phyloP scores from a whole-genome alignment of 1,139 yeast genomes.

The Magnusiomyces suaveolens region DNA sequence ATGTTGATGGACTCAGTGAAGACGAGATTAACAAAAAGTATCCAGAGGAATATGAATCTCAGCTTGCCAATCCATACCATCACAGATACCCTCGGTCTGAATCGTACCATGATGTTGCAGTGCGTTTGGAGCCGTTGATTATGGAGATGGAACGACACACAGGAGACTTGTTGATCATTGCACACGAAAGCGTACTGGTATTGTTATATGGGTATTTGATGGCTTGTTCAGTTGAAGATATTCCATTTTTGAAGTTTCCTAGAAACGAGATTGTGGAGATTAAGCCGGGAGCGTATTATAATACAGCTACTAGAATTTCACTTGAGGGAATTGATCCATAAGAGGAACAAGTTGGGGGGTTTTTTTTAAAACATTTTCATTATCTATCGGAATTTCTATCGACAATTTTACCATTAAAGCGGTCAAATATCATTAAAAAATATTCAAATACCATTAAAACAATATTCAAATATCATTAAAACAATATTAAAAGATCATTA shows the following conservation, averaged over 20 bases:
- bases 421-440: no score
- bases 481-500: no score
- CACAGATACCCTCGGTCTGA: slow-evolving; percentile 88
- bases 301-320: slow-evolving; percentile 50
- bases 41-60: slow-evolving; percentile 64
- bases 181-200: slow-evolving; percentile 82
- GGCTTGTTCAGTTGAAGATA: slow-evolving; percentile 83
- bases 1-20: slow-evolving; percentile 56
- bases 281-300: slow-evolving; percentile 78
- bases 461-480: no score
- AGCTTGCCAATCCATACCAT: slow-evolving; percentile 74
- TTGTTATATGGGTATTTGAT: slow-evolving; percentile 89
- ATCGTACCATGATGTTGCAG: slow-evolving; percentile 90
- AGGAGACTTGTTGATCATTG: slow-evolving; percentile 80
- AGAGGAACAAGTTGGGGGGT: not conserved
- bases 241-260: slow-evolving; percentile 69
- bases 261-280: slow-evolving; percentile 79
- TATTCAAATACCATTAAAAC: no score
- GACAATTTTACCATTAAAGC: no score
- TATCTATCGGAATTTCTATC: no score
- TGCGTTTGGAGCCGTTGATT: slow-evolving; percentile 84
- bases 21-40: slow-evolving; percentile 49
- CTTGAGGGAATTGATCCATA: slow-evolving; percentile 28
- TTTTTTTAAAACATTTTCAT: no score
- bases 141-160: slow-evolving; percentile 88